Evolutionary conservation across 2,329 filamentous ascomycete genomes (phyloP), one percentile per base, ranked within the genome.

Genomic region (Penicillium sp.): DNA sequence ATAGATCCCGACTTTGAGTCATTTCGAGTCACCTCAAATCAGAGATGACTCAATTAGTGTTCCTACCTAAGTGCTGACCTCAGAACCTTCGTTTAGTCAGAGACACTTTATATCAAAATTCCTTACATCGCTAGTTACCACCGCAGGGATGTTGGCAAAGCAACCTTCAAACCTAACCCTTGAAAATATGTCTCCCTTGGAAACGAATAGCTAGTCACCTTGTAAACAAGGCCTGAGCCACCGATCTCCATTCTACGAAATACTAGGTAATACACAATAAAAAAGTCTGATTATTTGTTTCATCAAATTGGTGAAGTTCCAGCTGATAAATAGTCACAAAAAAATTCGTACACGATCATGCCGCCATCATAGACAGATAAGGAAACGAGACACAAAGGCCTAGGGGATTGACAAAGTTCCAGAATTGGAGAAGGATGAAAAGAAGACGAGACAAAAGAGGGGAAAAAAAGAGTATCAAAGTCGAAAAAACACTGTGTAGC

Each of bases 291-390:
- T 13, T 42, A 42, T 42, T 19, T 16, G 21, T 47, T 52, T 47
- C 51, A 53, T 53, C 9, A 27, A 37, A 47, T 53, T 37, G 42
- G 42, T 27, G 13, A 27, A 33, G 39, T 44, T 29, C 50, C 45
- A 45, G n/a, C 37, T 52, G 26, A 37, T 26, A 48, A 57, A 60
- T 45, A 55, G 55, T 58, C 54, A 61, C 35, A 63, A 57, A 58
- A 61, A 52, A 62, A 57, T 66, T 50, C 65, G 56, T 67, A 60
- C 61, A 62, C 42, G 61, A 64, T 66, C 65, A 66, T 72, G 61
- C 62, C 62, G 61, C 63, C 65, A 63, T 71, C 55, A 68, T 51
- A 65, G 61, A 69, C 61, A 66, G 49, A 62, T 39, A 54, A 60
- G 52, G 49, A 60, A 64, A 50, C n/a, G 37, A 58, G 53, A 49